A percentile compares a stretch with the other conserved stretches of the same genome.
Conservation (phyloP, 495 filamentous ascomycete species). For the Penicillium goetzii region DNA sequence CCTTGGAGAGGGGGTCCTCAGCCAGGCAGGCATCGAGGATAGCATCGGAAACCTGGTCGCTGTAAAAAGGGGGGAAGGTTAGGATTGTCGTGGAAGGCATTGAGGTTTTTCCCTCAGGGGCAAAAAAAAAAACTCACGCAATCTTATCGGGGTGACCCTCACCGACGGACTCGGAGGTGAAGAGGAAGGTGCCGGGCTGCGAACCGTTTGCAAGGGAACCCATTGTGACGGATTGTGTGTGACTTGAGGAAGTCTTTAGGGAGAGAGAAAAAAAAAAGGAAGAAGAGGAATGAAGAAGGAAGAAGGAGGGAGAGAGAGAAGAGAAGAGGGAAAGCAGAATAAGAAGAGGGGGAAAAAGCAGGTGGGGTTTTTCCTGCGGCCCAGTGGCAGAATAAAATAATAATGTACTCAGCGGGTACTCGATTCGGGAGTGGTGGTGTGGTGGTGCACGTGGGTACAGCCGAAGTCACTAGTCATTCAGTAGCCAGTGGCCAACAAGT, state of each 20-base stretch:
- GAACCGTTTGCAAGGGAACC: slow-evolving; percentile 58
- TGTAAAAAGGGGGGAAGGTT: slow-evolving; percentile 24
- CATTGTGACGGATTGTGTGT: slow-evolving; percentile 56
- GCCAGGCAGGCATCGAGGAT: slow-evolving; percentile 96
- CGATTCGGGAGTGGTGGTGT: not conserved
- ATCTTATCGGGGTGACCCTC: slow-evolving; percentile 99
- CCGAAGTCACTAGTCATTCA: slow-evolving; percentile 11
- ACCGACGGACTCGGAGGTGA: slow-evolving; percentile 98
- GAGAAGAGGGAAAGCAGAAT: slow-evolving; percentile 18
- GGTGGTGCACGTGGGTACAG: slow-evolving; percentile 19
- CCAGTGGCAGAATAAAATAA: slow-evolving; percentile 16
- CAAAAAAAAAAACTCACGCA: slow-evolving; percentile 56
- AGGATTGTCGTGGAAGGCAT: not conserved
- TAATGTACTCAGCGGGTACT: slow-evolving; percentile 25
- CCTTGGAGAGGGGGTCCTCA: slow-evolving; percentile 95
- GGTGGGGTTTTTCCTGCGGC: slow-evolving; percentile 33
- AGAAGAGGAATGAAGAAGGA: slow-evolving; percentile 26
- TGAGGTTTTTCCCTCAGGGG: slow-evolving; percentile 15
- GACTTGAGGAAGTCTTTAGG: slow-evolving; percentile 22
- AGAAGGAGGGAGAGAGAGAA: slow-evolving; percentile 24
- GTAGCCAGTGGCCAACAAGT: not conserved
- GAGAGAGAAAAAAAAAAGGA: slow-evolving; percentile 1
- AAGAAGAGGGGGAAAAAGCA: slow-evolving; percentile 11
- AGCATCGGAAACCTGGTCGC: slow-evolving; percentile 97
- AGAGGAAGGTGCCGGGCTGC: slow-evolving; percentile 82